phyloP scores from a whole-genome alignment of 768 basidiomycete genomes.

The Melanogaster broomeanus region DNA sequence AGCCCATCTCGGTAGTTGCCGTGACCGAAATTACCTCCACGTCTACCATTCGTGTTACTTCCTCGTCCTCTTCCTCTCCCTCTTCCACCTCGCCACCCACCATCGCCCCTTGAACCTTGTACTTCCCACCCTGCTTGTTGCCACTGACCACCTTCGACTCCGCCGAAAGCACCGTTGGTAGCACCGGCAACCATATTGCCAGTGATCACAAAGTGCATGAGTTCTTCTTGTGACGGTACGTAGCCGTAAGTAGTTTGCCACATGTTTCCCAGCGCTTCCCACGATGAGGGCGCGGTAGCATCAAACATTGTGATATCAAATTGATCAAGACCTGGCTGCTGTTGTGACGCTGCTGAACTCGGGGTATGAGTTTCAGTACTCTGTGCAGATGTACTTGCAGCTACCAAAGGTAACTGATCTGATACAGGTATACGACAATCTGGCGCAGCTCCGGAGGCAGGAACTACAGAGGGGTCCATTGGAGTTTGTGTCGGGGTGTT shows the following conservation, averaged over 20 bases:
- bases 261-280: slow-evolving; percentile 80
- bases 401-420: slow-evolving; percentile 44
- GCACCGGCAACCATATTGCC: slow-evolving; percentile 24
- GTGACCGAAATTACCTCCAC: slow-evolving; percentile 33
- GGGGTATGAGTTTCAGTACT: slow-evolving; percentile 33
- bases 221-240: slow-evolving; percentile 69
- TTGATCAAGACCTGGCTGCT: slow-evolving; percentile 54
- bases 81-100: slow-evolving; percentile 42
- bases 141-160: slow-evolving; percentile 25
- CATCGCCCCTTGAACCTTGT: slow-evolving; percentile 36
- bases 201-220: slow-evolving; percentile 72
- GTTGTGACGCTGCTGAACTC: slow-evolving; percentile 41
- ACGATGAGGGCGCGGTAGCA: slow-evolving; percentile 69
- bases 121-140: slow-evolving; percentile 23
- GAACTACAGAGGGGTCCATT: slow-evolving; percentile 41
- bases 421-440: slow-evolving; percentile 50
- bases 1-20: slow-evolving; percentile 51
- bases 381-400: slow-evolving; percentile 59
- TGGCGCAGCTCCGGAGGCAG: slow-evolving; percentile 44
- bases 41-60: slow-evolving; percentile 33
- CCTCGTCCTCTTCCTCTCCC: slow-evolving; percentile 42
- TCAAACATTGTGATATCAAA: slow-evolving; percentile 77
- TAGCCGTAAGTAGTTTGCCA: slow-evolving; percentile 72
- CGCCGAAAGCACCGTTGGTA: slow-evolving; percentile 14
- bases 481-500: slow-evolving; percentile 28